Base-by-base conservation (phyloP, 345 rosid species). In the Angophora floribunda region DNA sequence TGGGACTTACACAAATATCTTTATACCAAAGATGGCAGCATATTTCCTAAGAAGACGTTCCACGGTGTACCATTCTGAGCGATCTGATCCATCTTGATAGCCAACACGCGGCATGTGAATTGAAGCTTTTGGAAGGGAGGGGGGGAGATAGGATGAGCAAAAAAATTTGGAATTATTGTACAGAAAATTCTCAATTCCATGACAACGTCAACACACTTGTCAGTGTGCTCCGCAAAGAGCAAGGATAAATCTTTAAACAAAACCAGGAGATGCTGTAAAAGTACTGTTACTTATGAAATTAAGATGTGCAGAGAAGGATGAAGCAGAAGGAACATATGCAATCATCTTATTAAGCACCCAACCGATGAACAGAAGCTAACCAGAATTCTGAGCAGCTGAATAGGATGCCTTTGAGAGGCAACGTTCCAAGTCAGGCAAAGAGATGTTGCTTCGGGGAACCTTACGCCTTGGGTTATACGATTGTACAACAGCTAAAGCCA, bases 91-190 rank as follows among this genome's bases (percentile, higher is more conserved):
- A 87, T 95, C 98, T 91, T 88, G 94, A 89, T 95, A 95, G 49
- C 98, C 96, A 53, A 97, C 94, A 21, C 97, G 96, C 10, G 99
- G 99, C 99, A 97, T 95, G 94, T 97, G 97, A 32, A 97, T 92
- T 9, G 99, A 96, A 88, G 96, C 99, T 97, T 86, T 7, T 28
- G 49, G 87, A 47, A 6, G 26, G 21, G n/a, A 45, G 36, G 47
- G 84, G 21, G 49, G 2, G 12, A 13, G 52, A 44, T 30, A 9
- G 30, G 51, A 45, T 13, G 24, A 21, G 41, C 63, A 5, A 41
- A 36, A 85, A 19, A 55, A 52, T 17, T 22, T 30, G 45, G 86
- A 85, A 55, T 52, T 50, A 12, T 30, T 32, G 30, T 11, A 3
- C 82, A 75, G 82, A 75, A 36, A 75, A 26, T 75, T 75, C 49